phyloP scores from a whole-genome alignment of 2,329 filamentous ascomycete genomes.

The Arthrobotrys sinensis region DNA sequence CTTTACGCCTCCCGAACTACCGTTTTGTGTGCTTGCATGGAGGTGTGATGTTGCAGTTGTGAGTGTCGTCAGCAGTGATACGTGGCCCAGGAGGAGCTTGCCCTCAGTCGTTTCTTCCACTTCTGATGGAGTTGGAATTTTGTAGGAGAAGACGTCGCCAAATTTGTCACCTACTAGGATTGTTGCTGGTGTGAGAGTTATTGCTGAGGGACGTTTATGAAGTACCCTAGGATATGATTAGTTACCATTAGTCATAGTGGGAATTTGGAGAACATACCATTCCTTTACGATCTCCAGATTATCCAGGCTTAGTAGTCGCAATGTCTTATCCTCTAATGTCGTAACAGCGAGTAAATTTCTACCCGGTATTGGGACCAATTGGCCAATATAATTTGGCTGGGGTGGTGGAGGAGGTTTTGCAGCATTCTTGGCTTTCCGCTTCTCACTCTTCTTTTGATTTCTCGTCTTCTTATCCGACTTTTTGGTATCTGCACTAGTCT shows the following conservation, averaged over 20 bases:
- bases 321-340: conserved; percentile 90
- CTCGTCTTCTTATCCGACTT: conserved; percentile 6
- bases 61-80: conserved; percentile 91
- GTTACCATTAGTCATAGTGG: conserved; percentile 24
- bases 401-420: conserved; percentile 8
- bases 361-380: conserved; percentile 70
- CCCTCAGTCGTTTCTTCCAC: conserved; percentile 74
- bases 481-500: not conserved
- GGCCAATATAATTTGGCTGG: conserved; percentile 65
- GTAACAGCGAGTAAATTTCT: conserved; percentile 81
- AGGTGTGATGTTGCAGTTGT: conserved; percentile 71
- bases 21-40: conserved; percentile 67
- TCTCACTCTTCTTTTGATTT: conserved; percentile 23
- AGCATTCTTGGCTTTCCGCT: conserved; percentile 26
- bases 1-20: conserved; percentile 66
- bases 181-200: conserved; percentile 79
- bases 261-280: conserved; percentile 21
- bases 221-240: conserved; percentile 74
- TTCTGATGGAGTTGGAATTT: conserved; percentile 26
- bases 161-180: conserved; percentile 95
- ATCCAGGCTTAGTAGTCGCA: conserved; percentile 83
- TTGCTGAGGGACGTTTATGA: conserved; percentile 88
- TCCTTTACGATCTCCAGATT: conserved; percentile 80
- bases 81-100: conserved; percentile 87
- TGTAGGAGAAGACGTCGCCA: conserved; percentile 89